These are phyloP conservation scores for Bonnemaisonia californica DNA, from an alignment of 31 red algal genomes.

Conservation along the genomic window DNA sequence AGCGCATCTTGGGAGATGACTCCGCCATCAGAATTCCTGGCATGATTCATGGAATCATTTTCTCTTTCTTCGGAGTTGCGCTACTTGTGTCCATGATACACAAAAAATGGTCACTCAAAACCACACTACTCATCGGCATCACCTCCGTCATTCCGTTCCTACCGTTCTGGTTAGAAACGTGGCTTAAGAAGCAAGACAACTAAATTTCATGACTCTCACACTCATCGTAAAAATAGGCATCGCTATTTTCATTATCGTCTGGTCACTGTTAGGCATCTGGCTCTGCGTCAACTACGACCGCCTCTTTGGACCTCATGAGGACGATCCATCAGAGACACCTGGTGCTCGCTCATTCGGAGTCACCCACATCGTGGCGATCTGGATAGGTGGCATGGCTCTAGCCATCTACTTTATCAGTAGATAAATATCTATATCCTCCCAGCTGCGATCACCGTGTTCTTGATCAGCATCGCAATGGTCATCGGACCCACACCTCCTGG, in stretches of 20 bases:
- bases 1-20: too few species aligned
- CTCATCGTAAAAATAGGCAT: slow-evolving; percentile 1
- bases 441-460: slow-evolving; percentile 65
- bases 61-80: too few species aligned
- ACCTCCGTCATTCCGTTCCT: too few species aligned
- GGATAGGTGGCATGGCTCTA: slow-evolving; percentile 16
- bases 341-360: slow-evolving; percentile 28
- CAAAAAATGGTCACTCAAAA: too few species aligned
- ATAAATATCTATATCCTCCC: slow-evolving; percentile 32
- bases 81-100: too few species aligned
- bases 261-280: neutral
- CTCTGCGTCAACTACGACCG: neutral
- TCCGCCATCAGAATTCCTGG: too few species aligned
- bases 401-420: slow-evolving; percentile 14
- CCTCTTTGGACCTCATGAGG: neutral
- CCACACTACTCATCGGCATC: too few species aligned
- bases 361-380: slow-evolving; percentile 17
- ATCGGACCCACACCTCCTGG: slow-evolving; percentile 98
- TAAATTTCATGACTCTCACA: too few species aligned
- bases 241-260: neutral
- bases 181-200: too few species aligned
- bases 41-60: too few species aligned
- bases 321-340: slow-evolving; percentile 8
- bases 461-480: slow-evolving; percentile 97
- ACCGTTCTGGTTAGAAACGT: too few species aligned